Percentiles rank a stretch among this genome's conserved stretches.
Evolutionary conservation across 495 filamentous ascomycete genomes (phyloP).

Genomic region (Bacidia gigantensis): DNA sequence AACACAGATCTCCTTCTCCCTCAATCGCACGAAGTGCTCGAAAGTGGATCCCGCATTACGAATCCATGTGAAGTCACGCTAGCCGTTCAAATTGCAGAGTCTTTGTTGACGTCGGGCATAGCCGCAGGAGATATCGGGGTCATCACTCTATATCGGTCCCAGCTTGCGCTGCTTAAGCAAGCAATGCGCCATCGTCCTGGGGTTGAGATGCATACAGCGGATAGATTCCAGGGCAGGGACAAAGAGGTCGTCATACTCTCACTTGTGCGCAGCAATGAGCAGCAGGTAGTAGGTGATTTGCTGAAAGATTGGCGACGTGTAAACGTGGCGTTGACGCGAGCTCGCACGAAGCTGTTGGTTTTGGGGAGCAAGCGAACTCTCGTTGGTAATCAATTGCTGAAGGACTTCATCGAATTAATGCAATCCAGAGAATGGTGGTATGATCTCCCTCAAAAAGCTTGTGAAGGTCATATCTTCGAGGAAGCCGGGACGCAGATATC

Average conservation of each 20-base stretch:
- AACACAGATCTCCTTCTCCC: conserved; percentile 69
- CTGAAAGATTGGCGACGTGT: conserved; percentile 84
- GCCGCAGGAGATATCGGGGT: conserved; percentile 72
- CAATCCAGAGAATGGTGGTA: conserved; percentile 61
- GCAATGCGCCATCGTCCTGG: conserved; percentile 37
- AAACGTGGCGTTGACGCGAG: conserved; percentile 89
- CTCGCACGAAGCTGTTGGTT: conserved; percentile 78
- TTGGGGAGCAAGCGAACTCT: conserved; percentile 70
- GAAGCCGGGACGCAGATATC: conserved; percentile 29
- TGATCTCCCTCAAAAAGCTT: conserved; percentile 46
- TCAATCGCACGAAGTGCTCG: conserved; percentile 47
- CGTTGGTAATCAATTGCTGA: conserved; percentile 61
- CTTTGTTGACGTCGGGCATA: conserved; percentile 61
- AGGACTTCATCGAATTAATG: conserved; percentile 60
- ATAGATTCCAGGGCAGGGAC: conserved; percentile 91
- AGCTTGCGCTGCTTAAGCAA: conserved; percentile 53
- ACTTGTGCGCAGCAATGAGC: conserved; percentile 75
- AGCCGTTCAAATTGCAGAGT: conserved; percentile 61
- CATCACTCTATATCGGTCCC: conserved; percentile 95
- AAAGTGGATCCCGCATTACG: conserved; percentile 66
- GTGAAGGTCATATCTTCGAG: conserved; percentile 56
- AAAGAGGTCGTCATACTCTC: conserved; percentile 81
- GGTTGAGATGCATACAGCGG: conserved; percentile 90
- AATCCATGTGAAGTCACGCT: conserved; percentile 70
- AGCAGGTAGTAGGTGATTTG: conserved; percentile 68